phyloP scores from a whole-genome alignment of 2,329 filamentous ascomycete species.

The Pseudogymnoascus sp. region DNA sequence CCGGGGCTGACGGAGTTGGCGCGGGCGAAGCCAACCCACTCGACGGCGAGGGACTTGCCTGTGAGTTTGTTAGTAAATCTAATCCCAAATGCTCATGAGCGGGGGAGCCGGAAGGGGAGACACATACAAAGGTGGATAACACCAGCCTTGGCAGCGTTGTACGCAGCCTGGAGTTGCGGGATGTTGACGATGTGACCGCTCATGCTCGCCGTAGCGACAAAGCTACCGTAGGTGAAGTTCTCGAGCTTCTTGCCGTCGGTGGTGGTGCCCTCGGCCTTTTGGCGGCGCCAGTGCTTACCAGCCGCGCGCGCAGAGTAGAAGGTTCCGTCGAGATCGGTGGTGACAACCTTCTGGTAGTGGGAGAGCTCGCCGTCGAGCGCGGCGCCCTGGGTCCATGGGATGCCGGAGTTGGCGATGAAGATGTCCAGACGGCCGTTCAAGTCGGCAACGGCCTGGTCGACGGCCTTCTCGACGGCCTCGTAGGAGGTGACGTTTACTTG shows the following conservation, averaged over 20 bases:
- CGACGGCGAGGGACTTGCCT: slow-evolving; percentile 64
- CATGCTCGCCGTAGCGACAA: slow-evolving; percentile 73
- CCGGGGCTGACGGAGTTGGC: slow-evolving; percentile 67
- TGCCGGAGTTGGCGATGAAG: slow-evolving; percentile 72
- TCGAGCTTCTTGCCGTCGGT: slow-evolving; percentile 53
- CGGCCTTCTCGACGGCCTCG: slow-evolving; percentile 41
- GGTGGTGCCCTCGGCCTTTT: slow-evolving; percentile 59
- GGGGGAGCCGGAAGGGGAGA: slow-evolving; percentile 20
- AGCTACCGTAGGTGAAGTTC: slow-evolving; percentile 56
- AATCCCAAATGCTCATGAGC: not conserved
- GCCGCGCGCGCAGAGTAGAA: slow-evolving; percentile 70
- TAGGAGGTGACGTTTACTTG: slow-evolving; percentile 51
- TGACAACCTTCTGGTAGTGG: slow-evolving; percentile 59
- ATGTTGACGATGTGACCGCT: slow-evolving; percentile 71
- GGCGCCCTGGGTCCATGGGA: slow-evolving; percentile 62
- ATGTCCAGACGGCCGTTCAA: slow-evolving; percentile 69
- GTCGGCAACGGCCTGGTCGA: slow-evolving; percentile 49
- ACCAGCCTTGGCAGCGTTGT: slow-evolving; percentile 65
- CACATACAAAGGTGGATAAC: slow-evolving; percentile 49
- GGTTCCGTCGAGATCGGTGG: slow-evolving; percentile 66
- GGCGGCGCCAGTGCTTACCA: slow-evolving; percentile 59
- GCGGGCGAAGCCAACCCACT: slow-evolving; percentile 69
- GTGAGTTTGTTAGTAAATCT: not conserved
- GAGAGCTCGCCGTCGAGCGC: slow-evolving; percentile 57
- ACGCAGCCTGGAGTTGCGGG: slow-evolving; percentile 65